phyloP scores from a whole-genome alignment of 768 basidiomycete genomes.

The Suillus variegatus region DNA sequence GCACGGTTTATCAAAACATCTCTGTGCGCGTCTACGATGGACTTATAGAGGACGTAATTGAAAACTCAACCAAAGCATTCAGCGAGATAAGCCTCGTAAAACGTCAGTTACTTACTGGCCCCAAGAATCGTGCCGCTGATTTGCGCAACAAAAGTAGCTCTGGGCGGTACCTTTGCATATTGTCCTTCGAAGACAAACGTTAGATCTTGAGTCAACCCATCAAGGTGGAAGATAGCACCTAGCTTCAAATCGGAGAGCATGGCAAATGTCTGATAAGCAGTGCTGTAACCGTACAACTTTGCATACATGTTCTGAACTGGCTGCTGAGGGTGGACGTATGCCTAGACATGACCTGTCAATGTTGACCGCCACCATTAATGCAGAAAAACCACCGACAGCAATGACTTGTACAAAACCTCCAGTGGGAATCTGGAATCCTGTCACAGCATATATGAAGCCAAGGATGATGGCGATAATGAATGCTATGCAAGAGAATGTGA shows the following conservation, averaged over 20 bases:
- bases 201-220: constrained; percentile 12
- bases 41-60: constrained; percentile 22
- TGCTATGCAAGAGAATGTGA: constrained; percentile 19
- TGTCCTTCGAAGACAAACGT: constrained; percentile 48
- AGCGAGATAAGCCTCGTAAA: neutral
- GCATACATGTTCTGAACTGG: constrained; percentile 47
- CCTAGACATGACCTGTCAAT: constrained; percentile 22
- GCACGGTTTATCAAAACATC: constrained; percentile 15
- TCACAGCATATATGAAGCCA: constrained; percentile 34
- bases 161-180: constrained; percentile 54
- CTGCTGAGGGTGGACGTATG: constrained; percentile 23
- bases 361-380: neutral
- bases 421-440: constrained; percentile 15
- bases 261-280: constrained; percentile 52
- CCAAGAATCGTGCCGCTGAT: constrained; percentile 52
- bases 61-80: constrained; percentile 13
- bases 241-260: constrained; percentile 46
- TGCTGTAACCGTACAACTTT: constrained; percentile 54
- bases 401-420: constrained; percentile 17
- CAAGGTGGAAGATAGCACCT: neutral
- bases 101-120: constrained; percentile 35
- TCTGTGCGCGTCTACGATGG: constrained; percentile 17
- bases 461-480: constrained; percentile 40
- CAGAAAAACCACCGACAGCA: constrained; percentile 13
- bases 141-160: constrained; percentile 49